phyloP scores from a whole-genome alignment of 73 alveolate species.

The Tetrahymena malaccensis region DNA sequence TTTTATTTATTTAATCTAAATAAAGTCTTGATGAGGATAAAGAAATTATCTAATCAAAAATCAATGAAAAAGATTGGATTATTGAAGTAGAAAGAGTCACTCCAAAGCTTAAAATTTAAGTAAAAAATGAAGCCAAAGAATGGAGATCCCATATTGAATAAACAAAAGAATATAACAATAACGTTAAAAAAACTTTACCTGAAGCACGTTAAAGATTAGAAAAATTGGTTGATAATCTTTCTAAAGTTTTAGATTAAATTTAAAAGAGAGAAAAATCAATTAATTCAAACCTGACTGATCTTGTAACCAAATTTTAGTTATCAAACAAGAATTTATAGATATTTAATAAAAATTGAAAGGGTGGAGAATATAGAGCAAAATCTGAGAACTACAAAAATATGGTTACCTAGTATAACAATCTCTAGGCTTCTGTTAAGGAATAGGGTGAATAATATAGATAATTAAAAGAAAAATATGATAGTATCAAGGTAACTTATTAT shows the following conservation, averaged over 20 bases:
- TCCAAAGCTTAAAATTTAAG: constrained; percentile 3
- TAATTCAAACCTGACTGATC: constrained; percentile 15
- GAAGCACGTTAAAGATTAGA: constrained; percentile 35
- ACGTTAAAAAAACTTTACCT: constrained; percentile 11
- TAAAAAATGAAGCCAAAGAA: constrained; percentile 36
- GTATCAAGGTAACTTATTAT: background rate
- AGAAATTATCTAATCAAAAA: constrained; percentile 22
- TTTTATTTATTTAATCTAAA: background rate
- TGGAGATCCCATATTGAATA: constrained; percentile 39
- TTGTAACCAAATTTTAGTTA: background rate
- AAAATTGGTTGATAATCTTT: constrained; percentile 25
- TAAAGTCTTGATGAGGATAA: constrained; percentile 19
- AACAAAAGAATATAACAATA: constrained; percentile 13
- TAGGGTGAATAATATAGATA: constrained; percentile 16
- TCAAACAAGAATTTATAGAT: background rate
- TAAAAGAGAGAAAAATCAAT: constrained; percentile 30
- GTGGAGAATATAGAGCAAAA: constrained; percentile 17
- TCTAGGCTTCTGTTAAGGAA: constrained; percentile 11
- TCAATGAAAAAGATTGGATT: constrained; percentile 33
- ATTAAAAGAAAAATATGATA: constrained; percentile 20
- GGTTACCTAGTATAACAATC: constrained; percentile 6
- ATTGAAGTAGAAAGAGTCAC: constrained; percentile 42
- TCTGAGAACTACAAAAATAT: constrained; percentile 33
- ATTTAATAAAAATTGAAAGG: background rate
- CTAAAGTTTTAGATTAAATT: constrained; percentile 28